Evolutionary conservation across 164 flowering plant species (phyloP), one percentile per base, ranked within the genome.

Genomic region (Aristolochia contorta): DNA sequence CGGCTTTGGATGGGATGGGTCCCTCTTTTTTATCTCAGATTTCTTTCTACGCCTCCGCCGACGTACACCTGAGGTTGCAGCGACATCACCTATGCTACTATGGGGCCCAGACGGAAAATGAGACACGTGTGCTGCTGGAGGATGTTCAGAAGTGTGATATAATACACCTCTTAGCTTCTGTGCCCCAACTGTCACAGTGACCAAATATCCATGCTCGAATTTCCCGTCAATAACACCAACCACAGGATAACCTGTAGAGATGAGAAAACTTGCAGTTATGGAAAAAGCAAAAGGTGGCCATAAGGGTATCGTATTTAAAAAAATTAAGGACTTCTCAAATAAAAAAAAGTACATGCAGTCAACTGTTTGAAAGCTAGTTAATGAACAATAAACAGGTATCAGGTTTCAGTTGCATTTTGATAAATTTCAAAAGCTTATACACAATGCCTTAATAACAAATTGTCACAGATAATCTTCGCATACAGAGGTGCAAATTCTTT

Each of bases 1-100:
- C 9, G 97, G 89, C 67, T 90, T 93, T 27, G 99, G 97, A 70
- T 88, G 99, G 49, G 78, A 83, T 32, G 97, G 97, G 64, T 93
- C 99, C 61, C 97, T 70, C 71, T 75, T 83, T 65, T 75, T 87
- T 25, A 90, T 83, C 77, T 87, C 99, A 23, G 76, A 82, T 68
- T 90, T 93, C 80, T 84, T 93, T 58, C 98, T 79, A 14, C 98
- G 82, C 7, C 85, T 74, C 4, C 96, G 85, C 2, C 96, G 83
- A 16, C 62, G 77, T 2, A 61, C 53, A 6, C 75, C 82, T 0
- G 73, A 18, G 21, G 69, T 33, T 57, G 71, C 46, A 27, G 66
- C 55, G 9, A 46, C 61, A 47, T 59, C 71, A 23, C 24, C 60
- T 24, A 32, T 54, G 45, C 24, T 56, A 51, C 48, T 61, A 37